These are phyloP conservation scores for Antitrichia curtipendula DNA, from an alignment of 225 moss, liverwort and hornwort genomes.

Conservation along the genomic window DNA sequence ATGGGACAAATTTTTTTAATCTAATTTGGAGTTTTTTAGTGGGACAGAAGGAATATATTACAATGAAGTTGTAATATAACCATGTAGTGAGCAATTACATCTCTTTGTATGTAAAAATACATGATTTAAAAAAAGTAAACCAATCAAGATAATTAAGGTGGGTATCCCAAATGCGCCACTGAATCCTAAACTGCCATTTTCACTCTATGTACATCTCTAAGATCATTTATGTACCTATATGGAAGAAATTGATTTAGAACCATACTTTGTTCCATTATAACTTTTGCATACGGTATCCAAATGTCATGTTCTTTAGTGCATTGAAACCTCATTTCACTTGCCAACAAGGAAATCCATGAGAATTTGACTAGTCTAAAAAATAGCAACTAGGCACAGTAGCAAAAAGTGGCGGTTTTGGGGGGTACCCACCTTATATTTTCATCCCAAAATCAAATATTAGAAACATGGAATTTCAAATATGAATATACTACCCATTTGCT, in stretches of 20 bases:
- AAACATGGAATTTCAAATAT: background rate
- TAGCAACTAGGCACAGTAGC: background rate
- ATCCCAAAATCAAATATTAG: background rate
- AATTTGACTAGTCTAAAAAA: background rate
- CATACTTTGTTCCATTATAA: background rate
- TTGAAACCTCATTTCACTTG: background rate
- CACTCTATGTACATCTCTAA: background rate
- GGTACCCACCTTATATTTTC: background rate
- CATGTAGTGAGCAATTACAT: fast-evolving
- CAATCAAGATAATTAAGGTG: background rate
- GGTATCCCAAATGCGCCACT: fast-evolving
- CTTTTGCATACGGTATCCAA: background rate
- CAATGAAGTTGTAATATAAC: background rate
- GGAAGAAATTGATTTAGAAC: background rate
- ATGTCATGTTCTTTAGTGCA: fast-evolving
- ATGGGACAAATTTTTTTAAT: no score
- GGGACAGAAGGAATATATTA: no score
- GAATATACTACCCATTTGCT: background rate
- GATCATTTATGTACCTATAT: background rate
- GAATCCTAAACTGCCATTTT: background rate
- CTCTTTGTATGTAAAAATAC: background rate
- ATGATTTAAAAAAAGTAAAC: background rate
- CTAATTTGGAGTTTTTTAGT: no score
- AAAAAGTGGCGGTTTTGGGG: background rate
- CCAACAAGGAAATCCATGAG: background rate